Percentiles rank a stretch among this genome's conserved stretches.
These are phyloP conservation scores for Echeveria elegans DNA, from an alignment of 164 flowering plant genomes.

Conservation along the genomic window DNA sequence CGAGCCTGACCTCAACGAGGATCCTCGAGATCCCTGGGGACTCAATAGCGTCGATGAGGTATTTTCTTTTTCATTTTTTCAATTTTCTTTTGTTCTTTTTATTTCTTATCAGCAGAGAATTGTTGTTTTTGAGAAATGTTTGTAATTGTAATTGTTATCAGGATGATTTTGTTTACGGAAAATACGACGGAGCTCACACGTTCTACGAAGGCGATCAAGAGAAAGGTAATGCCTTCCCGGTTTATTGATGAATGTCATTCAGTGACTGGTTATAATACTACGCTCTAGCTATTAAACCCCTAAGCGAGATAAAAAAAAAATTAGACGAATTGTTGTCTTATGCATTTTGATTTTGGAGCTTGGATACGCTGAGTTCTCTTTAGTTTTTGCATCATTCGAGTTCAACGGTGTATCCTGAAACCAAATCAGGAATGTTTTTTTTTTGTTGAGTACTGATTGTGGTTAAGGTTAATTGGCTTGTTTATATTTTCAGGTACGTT, in stretches of 20 bases:
- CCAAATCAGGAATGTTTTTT: background rate
- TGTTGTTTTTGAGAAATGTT: background rate
- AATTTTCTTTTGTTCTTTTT: background rate
- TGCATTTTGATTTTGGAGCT: too few relatives aligned
- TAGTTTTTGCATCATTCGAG: background rate
- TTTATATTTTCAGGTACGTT: constrained; percentile 40
- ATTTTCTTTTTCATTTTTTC: background rate
- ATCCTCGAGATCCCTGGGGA: constrained; percentile 54
- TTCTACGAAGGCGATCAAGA: constrained; percentile 47
- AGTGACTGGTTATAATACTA: too few relatives aligned
- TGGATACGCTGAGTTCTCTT: background rate
- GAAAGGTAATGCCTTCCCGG: constrained; percentile 25
- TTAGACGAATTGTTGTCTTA: background rate
- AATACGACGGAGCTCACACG: constrained; percentile 82
- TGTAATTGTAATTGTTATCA: constrained; percentile 18
- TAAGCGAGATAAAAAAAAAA: too few relatives aligned
- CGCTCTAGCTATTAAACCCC: too few relatives aligned
- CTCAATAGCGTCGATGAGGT: constrained; percentile 48
- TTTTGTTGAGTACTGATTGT: background rate
- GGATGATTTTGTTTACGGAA: constrained; percentile 85
- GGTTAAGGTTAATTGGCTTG: background rate
- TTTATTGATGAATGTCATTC: background rate
- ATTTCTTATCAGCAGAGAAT: background rate
- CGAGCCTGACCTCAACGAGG: constrained; percentile 84
- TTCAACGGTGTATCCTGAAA: background rate